phyloP scores from a whole-genome alignment of 2,329 filamentous ascomycete genomes.

The Ceratocystis harringtonii region DNA sequence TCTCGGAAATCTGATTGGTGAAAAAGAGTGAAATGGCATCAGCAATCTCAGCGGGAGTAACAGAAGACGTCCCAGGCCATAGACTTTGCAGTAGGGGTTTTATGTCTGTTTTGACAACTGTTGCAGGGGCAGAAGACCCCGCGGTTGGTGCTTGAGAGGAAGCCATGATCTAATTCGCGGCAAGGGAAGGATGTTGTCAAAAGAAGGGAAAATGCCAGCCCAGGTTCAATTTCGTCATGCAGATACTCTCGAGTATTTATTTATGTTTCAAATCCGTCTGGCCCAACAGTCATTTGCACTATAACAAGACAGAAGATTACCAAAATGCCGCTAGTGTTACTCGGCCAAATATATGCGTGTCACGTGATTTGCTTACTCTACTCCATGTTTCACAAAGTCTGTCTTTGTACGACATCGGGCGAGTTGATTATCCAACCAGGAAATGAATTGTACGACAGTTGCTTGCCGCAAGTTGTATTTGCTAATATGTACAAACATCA shows the following conservation, averaged over 20 bases:
- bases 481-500: background rate
- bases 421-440: background rate
- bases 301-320: too few species aligned
- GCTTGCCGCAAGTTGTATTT: background rate
- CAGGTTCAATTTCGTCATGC: background rate
- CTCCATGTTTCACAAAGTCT: background rate
- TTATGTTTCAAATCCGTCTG: background rate
- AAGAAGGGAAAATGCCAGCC: background rate
- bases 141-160: constrained; percentile 30
- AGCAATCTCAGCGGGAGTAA: constrained; percentile 69
- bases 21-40: constrained; percentile 85
- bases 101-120: constrained; percentile 35
- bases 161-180: background rate
- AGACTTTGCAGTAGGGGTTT: constrained; percentile 59
- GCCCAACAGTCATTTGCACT: too few species aligned
- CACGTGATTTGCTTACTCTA: background rate
- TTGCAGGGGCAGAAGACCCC: constrained; percentile 25
- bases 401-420: background rate
- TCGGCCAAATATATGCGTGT: background rate
- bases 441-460: background rate
- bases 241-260: background rate
- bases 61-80: constrained; percentile 43
- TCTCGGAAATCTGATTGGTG: constrained; percentile 72
- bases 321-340: too few species aligned
- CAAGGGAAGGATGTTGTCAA: background rate